Evolutionary conservation across 75 land plant genomes (phyloP).

Genomic region (Pinus albicaulis): DNA sequence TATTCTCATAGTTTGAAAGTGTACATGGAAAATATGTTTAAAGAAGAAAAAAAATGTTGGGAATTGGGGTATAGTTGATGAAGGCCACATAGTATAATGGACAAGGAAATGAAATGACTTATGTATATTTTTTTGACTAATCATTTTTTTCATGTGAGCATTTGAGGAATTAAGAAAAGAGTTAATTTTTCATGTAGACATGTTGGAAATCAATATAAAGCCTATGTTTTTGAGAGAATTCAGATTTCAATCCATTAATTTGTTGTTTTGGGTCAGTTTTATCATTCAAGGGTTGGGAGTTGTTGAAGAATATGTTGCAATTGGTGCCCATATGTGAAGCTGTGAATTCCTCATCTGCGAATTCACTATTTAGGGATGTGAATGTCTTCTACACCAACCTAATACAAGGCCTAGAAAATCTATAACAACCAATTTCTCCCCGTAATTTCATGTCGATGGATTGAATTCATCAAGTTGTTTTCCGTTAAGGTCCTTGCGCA

Average conservation of each 20-base stretch:
- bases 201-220: neutral
- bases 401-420: conserved; percentile 36
- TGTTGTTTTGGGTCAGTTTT: neutral
- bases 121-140: neutral
- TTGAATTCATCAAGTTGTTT: conserved; percentile 34
- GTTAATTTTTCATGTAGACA: neutral
- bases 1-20: too few relatives aligned
- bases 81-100: neutral
- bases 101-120: neutral
- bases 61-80: neutral
- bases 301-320: conserved; percentile 4
- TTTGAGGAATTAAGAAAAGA: neutral
- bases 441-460: conserved; percentile 39
- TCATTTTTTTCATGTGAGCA: neutral
- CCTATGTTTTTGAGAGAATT: neutral
- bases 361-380: conserved; percentile 13
- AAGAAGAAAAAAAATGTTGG: neutral
- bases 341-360: neutral
- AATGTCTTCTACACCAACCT: conserved; percentile 56
- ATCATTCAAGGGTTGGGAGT: neutral
- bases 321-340: neutral
- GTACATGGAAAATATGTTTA: too few relatives aligned
- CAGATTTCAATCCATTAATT: neutral
- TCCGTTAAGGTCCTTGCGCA: conserved; percentile 48
- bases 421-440: conserved; percentile 25